Evolutionary conservation across 148 eudicot genomes (phyloP).

Genomic region (Cornus suecica): DNA sequence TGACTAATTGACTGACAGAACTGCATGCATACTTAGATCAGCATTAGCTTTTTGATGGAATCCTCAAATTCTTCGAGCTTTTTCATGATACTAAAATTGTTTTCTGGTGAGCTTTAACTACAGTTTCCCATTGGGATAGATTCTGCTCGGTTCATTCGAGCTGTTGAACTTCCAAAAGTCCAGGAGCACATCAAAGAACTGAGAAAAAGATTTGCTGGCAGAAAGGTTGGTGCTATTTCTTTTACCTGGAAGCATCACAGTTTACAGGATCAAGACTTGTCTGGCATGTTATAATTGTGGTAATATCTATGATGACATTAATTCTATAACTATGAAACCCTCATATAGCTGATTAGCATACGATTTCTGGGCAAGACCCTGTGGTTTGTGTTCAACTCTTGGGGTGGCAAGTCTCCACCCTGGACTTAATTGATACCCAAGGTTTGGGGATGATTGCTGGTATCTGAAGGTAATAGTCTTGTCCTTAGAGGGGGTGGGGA

Average conservation of each 20-base stretch:
- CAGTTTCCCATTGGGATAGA: slow-evolving; percentile 88
- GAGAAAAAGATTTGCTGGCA: slow-evolving; percentile 51
- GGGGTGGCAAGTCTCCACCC: no score
- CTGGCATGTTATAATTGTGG: not conserved
- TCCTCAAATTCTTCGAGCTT: not conserved
- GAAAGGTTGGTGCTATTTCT: slow-evolving; percentile 42
- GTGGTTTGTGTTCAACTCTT: no score
- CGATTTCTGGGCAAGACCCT: no score
- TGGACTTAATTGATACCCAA: no score
- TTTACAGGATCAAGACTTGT: not conserved
- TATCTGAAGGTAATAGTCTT: no score
- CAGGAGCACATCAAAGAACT: slow-evolving; percentile 48
- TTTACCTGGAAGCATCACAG: not conserved
- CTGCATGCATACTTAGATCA: not conserved
- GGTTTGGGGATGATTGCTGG: no score
- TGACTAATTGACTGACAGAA: not conserved
- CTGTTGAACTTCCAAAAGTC: slow-evolving; percentile 59
- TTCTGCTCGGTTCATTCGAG: slow-evolving; percentile 60
- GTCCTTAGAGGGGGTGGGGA: no score
- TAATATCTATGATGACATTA: not conserved
- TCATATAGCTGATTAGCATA: no score
- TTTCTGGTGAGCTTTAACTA: slow-evolving; percentile 4
- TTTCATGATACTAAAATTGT: not conserved
- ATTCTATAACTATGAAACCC: no score
- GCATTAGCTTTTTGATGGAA: not conserved